Conservation (phyloP, 495 filamentous ascomycete genomes). For the Penicillium robsamsonii region DNA sequence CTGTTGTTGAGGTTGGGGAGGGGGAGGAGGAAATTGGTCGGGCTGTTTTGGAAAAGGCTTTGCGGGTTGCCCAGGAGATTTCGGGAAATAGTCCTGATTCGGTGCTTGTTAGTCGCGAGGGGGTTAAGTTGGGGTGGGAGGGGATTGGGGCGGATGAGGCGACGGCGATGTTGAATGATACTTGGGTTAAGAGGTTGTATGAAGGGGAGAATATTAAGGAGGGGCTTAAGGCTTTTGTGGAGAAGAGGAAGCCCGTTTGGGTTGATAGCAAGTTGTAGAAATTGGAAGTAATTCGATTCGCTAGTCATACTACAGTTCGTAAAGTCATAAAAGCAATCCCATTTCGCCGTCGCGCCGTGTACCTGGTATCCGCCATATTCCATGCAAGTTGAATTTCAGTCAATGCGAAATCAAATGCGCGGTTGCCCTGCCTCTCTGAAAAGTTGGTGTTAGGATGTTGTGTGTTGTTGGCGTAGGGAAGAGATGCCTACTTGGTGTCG, state of each 20-base stretch:
- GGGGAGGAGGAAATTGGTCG: constrained; percentile 25
- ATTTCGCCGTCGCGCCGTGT: constrained; percentile 22
- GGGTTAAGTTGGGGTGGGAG: constrained; percentile 71
- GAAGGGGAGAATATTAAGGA: constrained; percentile 78
- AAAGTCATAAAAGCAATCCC: constrained; percentile 14
- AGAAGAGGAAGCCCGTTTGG: constrained; percentile 77
- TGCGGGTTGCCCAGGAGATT: constrained; percentile 48
- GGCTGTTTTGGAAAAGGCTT: constrained; percentile 47
- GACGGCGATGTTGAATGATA: constrained; percentile 55
- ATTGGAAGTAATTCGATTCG: not conserved
- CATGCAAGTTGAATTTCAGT: constrained; percentile 27
- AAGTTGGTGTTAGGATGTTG: constrained; percentile 5
- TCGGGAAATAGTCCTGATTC: constrained; percentile 68
- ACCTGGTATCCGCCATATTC: constrained; percentile 33
- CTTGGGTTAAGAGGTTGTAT: constrained; percentile 59
- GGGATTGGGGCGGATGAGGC: constrained; percentile 63
- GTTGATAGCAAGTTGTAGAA: constrained; percentile 64
- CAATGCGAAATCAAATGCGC: constrained; percentile 23
- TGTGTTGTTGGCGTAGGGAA: not conserved
- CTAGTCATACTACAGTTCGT: constrained; percentile 20
- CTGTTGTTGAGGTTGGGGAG: constrained; percentile 48
- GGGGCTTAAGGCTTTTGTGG: constrained; percentile 76
- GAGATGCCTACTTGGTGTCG: constrained; percentile 38
- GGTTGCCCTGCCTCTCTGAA: constrained; percentile 30
- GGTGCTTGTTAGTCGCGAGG: constrained; percentile 67